Evolutionary conservation across 495 filamentous ascomycete species (phyloP), one percentile per base, ranked within the genome.

Genomic region (Friedmanniomyces endolithicus): DNA sequence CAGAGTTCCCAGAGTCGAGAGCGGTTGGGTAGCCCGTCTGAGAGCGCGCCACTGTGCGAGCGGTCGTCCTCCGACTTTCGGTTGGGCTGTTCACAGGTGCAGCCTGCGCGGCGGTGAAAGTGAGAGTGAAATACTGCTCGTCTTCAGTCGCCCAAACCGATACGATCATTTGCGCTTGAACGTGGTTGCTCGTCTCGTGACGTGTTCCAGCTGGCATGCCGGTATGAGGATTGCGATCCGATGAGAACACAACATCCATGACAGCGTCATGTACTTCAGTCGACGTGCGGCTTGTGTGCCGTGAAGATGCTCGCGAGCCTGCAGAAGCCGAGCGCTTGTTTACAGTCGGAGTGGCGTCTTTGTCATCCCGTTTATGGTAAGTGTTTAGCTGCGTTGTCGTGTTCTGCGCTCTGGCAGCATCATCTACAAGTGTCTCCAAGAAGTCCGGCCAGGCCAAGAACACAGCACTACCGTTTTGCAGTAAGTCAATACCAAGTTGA

Each of bases 131-230:
- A 63, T 78, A 83, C 19, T 72, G 75, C 59, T 78, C 71, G 34
- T 76, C 72, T 40, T 78, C 77, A 20, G 83, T 67, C 25, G 73
- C 71, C 78, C 80, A 86, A 17, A 80, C 72, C 1, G 79, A 81
- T 22, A 86, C 73, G 33, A 84, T 82, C 82, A 85, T 82, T 61
- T 78, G 81, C 3, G 82, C 76, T 31, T 74, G 70, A 0, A 72
- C 67, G 20, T 67, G 58, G n/a, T 58, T 46, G 12, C 54, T 33
- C 16, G 50, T 54, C 52, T 64, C 57, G 52, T 60, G 75, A 55
- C 43, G 69, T 60, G 55, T 47, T 44, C 20, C 39, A n/a, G 29
- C 31, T 0, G 63, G 62, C 34, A 62, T 22, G 1, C 59, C 58
- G 1, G 59, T 56, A 19, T 29, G n/a, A 29, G 40, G 55, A 55